A percentile compares a stretch with the other conserved stretches of the same genome.
Evolutionary conservation across 805 yeast species (phyloP).

Genomic region (Diddensiella caesifluorescens): DNA sequence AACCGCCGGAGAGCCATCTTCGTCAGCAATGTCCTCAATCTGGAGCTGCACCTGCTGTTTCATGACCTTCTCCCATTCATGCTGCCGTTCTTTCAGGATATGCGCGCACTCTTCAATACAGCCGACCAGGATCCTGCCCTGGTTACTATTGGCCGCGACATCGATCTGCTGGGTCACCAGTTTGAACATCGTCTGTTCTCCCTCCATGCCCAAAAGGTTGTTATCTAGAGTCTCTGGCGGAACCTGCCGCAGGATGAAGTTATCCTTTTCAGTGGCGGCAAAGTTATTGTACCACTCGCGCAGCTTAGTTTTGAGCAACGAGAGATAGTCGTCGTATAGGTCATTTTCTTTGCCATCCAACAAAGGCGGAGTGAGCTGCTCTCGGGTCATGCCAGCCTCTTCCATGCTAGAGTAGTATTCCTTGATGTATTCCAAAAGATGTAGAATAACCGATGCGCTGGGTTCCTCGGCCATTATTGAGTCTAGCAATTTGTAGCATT

Average conservation of each 20-base stretch:
- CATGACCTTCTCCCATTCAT: constrained; percentile 53
- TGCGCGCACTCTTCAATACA: constrained; percentile 67
- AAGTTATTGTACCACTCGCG: constrained; percentile 78
- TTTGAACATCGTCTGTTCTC: constrained; percentile 70
- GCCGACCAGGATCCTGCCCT: constrained; percentile 71
- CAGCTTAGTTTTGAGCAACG: constrained; percentile 65
- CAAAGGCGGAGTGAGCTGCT: constrained; percentile 47
- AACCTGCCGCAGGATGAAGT: constrained; percentile 56
- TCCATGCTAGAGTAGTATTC: constrained; percentile 53
- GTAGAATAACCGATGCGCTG: constrained; percentile 67
- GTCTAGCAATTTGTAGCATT: constrained; percentile 58
- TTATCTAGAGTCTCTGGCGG: constrained; percentile 68
- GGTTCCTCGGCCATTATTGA: constrained; percentile 64
- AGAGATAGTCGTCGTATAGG: constrained; percentile 72
- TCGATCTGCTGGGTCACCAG: constrained; percentile 88
- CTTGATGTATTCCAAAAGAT: constrained; percentile 71
- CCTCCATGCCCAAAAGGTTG: constrained; percentile 61
- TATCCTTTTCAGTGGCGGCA: constrained; percentile 56
- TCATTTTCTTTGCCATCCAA: constrained; percentile 67
- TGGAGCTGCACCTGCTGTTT: constrained; percentile 45
- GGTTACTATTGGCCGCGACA: constrained; percentile 79
- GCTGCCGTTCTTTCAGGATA: constrained; percentile 56
- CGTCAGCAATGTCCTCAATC: constrained; percentile 33
- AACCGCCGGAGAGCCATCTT: constrained; percentile 37
- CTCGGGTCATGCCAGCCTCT: constrained; percentile 39